These are phyloP conservation scores for Phytophthora pini DNA, from an alignment of 352 stramenopile genomes.

Conservation along the genomic window DNA sequence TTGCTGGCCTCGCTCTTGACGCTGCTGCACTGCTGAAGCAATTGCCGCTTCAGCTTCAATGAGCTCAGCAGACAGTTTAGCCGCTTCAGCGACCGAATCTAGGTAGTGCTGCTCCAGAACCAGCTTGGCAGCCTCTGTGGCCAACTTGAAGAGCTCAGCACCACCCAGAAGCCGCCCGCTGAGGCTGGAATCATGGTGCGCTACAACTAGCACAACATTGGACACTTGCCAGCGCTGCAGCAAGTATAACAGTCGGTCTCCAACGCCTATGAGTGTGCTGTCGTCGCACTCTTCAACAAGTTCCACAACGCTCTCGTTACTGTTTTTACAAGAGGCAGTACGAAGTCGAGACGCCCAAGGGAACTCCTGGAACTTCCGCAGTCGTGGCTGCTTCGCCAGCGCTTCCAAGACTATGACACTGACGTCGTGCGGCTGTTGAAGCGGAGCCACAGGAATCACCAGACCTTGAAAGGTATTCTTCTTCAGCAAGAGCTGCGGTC, in stretches of 20 bases:
- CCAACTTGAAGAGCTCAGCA: constrained; percentile 69
- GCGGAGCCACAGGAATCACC: constrained; percentile 47
- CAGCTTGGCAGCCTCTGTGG: constrained; percentile 74
- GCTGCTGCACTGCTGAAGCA: constrained; percentile 10
- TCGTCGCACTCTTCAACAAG: constrained; percentile 67
- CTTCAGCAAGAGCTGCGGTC: constrained; percentile 62
- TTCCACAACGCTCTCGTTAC: constrained; percentile 23
- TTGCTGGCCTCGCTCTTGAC: constrained; percentile 32
- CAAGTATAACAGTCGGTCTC: constrained; percentile 80
- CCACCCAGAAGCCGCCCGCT: constrained; percentile 65
- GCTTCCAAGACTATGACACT: constrained; percentile 26
- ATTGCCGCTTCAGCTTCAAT: constrained; percentile 32
- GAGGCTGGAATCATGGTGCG: constrained; percentile 67
- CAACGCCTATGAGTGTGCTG: constrained; percentile 56
- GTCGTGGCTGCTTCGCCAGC: constrained; percentile 40
- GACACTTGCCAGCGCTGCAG: constrained; percentile 84
- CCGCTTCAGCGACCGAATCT: constrained; percentile 51
- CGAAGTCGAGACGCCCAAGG: constrained; percentile 58
- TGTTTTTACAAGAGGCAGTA: constrained; percentile 10
- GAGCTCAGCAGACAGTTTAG: constrained; percentile 44
- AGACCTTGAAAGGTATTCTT: constrained; percentile 80
- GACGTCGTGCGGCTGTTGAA: constrained; percentile 24
- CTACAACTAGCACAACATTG: constrained; percentile 75
- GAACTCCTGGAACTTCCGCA: constrained; percentile 58
- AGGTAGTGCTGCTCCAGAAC: constrained; percentile 81